A percentile compares a stretch with the other conserved stretches of the same genome.
phyloP scores from a whole-genome alignment of 805 yeast genomes.

The Starmerella scarabaei region DNA sequence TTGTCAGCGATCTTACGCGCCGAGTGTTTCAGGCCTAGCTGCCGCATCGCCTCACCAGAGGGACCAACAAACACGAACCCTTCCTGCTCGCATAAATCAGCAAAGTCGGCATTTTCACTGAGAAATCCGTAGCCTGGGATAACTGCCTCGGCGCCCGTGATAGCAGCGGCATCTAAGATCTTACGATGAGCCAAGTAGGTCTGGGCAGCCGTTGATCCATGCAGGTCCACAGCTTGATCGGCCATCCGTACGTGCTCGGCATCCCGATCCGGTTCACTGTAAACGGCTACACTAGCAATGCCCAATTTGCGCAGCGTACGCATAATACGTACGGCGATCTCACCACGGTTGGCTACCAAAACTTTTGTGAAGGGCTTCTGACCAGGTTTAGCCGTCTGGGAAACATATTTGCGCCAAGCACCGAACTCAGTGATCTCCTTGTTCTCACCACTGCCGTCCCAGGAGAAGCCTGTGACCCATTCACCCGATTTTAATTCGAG shows the following conservation, averaged over 20 bases:
- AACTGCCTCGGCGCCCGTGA: slow-evolving; percentile 81
- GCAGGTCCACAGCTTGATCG: slow-evolving; percentile 65
- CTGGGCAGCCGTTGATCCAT: slow-evolving; percentile 78
- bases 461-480: slow-evolving; percentile 84
- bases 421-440: slow-evolving; percentile 75
- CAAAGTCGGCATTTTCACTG: slow-evolving; percentile 91
- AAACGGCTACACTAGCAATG: slow-evolving; percentile 73
- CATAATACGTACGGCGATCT: slow-evolving; percentile 89
- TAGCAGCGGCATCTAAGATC: slow-evolving; percentile 72
- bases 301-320: slow-evolving; percentile 70
- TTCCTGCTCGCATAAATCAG: slow-evolving; percentile 71
- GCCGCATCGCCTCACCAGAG: slow-evolving; percentile 80
- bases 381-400: slow-evolving; percentile 27
- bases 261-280: slow-evolving; percentile 79
- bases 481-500: slow-evolving; percentile 71
- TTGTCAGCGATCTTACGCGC: slow-evolving; percentile 85
- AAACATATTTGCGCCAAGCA: slow-evolving; percentile 64
- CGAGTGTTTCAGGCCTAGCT: slow-evolving; percentile 86
- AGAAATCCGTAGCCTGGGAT: slow-evolving; percentile 96
- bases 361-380: slow-evolving; percentile 63
- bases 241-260: slow-evolving; percentile 78
- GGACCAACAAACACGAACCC: slow-evolving; percentile 96
- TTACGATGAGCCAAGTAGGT: slow-evolving; percentile 80
- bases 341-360: slow-evolving; percentile 95
- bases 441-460: slow-evolving; percentile 68